Evolutionary conservation across 441 rosid species (phyloP), one percentile per base, ranked within the genome.

Genomic region (Adansonia rubrostipa): DNA sequence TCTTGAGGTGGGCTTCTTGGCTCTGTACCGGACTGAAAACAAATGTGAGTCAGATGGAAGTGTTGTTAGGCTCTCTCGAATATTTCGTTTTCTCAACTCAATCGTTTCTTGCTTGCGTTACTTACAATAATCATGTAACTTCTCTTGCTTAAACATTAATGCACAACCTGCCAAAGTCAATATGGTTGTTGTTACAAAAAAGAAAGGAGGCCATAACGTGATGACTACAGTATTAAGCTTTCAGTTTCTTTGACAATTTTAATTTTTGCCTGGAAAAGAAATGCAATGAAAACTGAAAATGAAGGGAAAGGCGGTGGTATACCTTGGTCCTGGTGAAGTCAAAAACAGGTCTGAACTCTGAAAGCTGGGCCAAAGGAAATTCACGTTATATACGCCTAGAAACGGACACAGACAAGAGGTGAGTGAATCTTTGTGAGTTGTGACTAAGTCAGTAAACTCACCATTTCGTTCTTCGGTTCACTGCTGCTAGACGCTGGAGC

Each of bases 401-500:
- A 22, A 51, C n/a, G 51, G 78, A 56, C 47, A 60, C 54, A 58
- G 73, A 77, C 67, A 74, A 28, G 72, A 64, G 10, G 44, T 19
- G 80, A 22, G 65, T 50, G 75, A 74, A 67, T 73, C 50, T 77
- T 60, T 68, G 47, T 10, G 67, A 62, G 67, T 62, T 44, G 47
- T 44, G 74, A 68, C 51, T 40, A 75, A 50, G 62, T 17, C 61
- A 70, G 5, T 10, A 60, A 51, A 15, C 19, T 15, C 28, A 44
- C 51, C 24, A 15, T 63, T 62, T 28, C 64, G 42, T 11, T 54
- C 72, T 77, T 57, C 20, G 56, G 75, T 77, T 40, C 51, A 77
- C 63, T n/a, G 64, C 57, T 73, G 77, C 33, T 7, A 14, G 64
- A 73, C 75, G 74, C 75, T 73, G 36, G 75, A 81, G 76, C 79